A percentile compares a stretch with the other conserved stretches of the same genome.
Evolutionary conservation across 2,329 filamentous ascomycete genomes (phyloP).

Genomic region (Mycocentrospora acerina): DNA sequence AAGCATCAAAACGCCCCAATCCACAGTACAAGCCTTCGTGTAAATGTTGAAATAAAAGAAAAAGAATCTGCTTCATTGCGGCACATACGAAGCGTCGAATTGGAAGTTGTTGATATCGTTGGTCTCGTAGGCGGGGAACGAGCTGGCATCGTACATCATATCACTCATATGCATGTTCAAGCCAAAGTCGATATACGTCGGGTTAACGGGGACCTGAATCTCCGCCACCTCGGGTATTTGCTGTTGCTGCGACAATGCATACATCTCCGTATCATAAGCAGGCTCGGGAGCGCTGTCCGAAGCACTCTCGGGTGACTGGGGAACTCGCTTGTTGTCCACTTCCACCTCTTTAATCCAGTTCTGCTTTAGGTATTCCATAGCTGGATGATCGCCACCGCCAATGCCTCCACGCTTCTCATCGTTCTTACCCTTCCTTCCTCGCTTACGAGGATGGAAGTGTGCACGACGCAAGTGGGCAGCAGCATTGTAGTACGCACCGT

Average conservation of each 20-base stretch:
- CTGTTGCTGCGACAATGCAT: conserved; percentile 5
- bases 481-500: conserved; percentile 92
- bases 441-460: conserved; percentile 75
- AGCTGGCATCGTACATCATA: conserved; percentile 17
- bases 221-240: conserved; percentile 8
- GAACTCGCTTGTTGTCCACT: conserved; percentile 37
- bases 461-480: conserved; percentile 84
- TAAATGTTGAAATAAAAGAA: conserved; percentile 7
- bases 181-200: conserved; percentile 21
- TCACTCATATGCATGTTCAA: conserved; percentile 24
- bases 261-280: too few relatives aligned
- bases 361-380: conserved; percentile 61
- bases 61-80: conserved; percentile 3
- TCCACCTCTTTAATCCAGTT: conserved; percentile 61
- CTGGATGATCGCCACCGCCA: conserved; percentile 61
- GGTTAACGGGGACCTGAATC: conserved; percentile 14
- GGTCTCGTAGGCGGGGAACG: conserved; percentile 20
- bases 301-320: conserved; percentile 23
- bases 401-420: conserved; percentile 63
- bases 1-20: conserved; percentile 15
- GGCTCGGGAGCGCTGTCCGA: conserved; percentile 19
- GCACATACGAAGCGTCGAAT: conserved; percentile 30
- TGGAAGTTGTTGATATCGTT: conserved; percentile 23
- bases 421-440: conserved; percentile 58
- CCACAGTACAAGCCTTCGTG: conserved; percentile 6